A percentile compares a stretch with the other conserved stretches of the same genome.
Evolutionary conservation across 2,329 filamentous ascomycete species (phyloP).

Genomic region (Fusarium sp.): DNA sequence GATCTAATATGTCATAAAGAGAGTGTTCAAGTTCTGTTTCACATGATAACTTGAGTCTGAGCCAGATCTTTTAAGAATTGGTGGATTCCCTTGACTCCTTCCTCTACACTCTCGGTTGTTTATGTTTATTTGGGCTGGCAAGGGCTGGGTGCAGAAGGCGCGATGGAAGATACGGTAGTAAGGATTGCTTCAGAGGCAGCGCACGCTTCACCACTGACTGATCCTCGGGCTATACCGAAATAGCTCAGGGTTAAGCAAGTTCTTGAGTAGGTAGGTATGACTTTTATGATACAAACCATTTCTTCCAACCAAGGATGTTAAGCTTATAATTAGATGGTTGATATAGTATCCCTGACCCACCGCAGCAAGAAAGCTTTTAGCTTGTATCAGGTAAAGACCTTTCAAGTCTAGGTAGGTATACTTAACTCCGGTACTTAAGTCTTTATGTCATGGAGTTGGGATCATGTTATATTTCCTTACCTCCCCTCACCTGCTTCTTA

Average conservation of each 20-base stretch:
- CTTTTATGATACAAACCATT: neutral
- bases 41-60: neutral
- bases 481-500: neutral
- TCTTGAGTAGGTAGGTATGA: neutral
- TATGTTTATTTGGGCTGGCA: neutral
- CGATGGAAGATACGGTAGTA: neutral
- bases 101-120: neutral
- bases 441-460: neutral
- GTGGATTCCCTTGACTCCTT: neutral
- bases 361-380: neutral
- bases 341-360: neutral
- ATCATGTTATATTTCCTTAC: neutral
- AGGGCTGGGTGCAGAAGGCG: neutral
- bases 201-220: neutral
- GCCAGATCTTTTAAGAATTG: neutral
- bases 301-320: neutral
- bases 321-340: neutral
- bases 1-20: neutral
- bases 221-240: no score
- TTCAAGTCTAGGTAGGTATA: neutral
- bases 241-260: neutral
- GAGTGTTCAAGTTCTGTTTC: neutral
- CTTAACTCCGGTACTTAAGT: neutral
- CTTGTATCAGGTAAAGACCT: no score
- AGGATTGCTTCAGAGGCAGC: neutral